phyloP scores from a whole-genome alignment of 192 early-diverging fungal species.

The Linnemannia exigua region DNA sequence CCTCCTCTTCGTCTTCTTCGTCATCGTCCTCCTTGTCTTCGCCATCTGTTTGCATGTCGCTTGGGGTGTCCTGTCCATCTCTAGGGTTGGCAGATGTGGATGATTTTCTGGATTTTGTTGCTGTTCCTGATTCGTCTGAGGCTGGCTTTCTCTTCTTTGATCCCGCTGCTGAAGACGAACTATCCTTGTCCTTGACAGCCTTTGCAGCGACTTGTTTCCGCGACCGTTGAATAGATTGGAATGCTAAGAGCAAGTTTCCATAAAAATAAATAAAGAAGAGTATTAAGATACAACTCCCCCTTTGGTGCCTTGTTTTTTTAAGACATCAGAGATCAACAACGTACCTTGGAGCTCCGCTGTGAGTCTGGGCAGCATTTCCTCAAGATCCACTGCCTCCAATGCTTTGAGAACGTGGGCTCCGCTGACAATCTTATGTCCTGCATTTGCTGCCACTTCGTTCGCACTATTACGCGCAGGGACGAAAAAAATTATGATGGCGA shows the following conservation, averaged over 20 bases:
- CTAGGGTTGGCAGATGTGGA: slow-evolving; percentile 35
- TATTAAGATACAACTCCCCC: not conserved
- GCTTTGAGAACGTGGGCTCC: slow-evolving; percentile 64
- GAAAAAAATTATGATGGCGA: too few relatives aligned
- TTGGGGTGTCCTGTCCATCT: slow-evolving; percentile 23
- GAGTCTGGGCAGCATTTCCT: slow-evolving; percentile 58
- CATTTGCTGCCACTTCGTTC: slow-evolving; percentile 60
- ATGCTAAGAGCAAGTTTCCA: slow-evolving; percentile 32
- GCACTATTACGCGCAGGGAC: slow-evolving; percentile 45
- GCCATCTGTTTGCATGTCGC: slow-evolving; percentile 4
- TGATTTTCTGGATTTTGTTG: slow-evolving; percentile 46
- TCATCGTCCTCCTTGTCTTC: slow-evolving; percentile 31
- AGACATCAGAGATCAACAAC: not conserved
- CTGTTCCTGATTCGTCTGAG: not conserved
- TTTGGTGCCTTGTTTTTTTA: not conserved
- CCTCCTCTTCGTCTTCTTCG: slow-evolving; percentile 31
- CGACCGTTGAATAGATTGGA: slow-evolving; percentile 57
- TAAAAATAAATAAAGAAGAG: not conserved
- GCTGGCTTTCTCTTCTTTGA: slow-evolving; percentile 54
- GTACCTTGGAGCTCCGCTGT: slow-evolving; percentile 60
- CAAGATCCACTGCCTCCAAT: slow-evolving; percentile 61
- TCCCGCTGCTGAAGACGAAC: not conserved
- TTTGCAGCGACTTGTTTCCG: slow-evolving; percentile 50
- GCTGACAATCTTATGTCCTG: slow-evolving; percentile 65
- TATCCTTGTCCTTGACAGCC: slow-evolving; percentile 25